These are phyloP conservation scores for Cicer judaicum DNA, from an alignment of 306 rosid species.

Conservation along the genomic window DNA sequence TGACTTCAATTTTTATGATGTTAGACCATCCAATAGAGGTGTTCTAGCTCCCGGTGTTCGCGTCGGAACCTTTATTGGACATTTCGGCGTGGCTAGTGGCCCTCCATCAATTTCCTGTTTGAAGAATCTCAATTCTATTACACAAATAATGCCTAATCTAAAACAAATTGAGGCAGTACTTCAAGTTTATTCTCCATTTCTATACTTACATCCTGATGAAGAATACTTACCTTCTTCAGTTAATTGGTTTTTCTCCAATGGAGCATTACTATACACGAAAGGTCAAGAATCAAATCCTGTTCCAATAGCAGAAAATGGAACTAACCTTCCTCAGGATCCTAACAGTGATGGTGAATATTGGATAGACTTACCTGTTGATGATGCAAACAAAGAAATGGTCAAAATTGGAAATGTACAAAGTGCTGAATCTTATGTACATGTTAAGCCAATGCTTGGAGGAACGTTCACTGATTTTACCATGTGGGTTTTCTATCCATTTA, in stretches of 20 bases:
- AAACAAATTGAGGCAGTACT: slow-evolving; percentile 56
- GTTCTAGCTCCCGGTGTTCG: slow-evolving; percentile 52
- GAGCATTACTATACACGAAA: slow-evolving; percentile 60
- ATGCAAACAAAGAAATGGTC: slow-evolving; percentile 57
- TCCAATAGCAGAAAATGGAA: slow-evolving; percentile 53
- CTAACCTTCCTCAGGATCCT: slow-evolving; percentile 75
- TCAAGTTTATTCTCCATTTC: slow-evolving; percentile 57
- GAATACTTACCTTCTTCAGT: slow-evolving; percentile 65
- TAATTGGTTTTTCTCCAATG: slow-evolving; percentile 68
- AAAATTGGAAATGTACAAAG: slow-evolving; percentile 57
- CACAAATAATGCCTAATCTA: slow-evolving; percentile 58
- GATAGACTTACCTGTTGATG: slow-evolving; percentile 68
- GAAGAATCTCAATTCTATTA: slow-evolving; percentile 51
- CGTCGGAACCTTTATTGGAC: slow-evolving; percentile 61
- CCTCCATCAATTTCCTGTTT: slow-evolving; percentile 55
- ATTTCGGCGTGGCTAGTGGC: slow-evolving; percentile 29
- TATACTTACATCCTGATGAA: slow-evolving; percentile 73
- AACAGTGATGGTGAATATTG: slow-evolving; percentile 71
- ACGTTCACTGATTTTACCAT: slow-evolving; percentile 65
- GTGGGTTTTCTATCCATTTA: slow-evolving; percentile 87
- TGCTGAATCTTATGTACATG: slow-evolving; percentile 56
- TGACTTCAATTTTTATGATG: slow-evolving; percentile 53
- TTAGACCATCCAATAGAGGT: slow-evolving; percentile 60
- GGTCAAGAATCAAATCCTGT: slow-evolving; percentile 62
- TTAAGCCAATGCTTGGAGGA: slow-evolving; percentile 79